Evolutionary conservation across 2,329 filamentous ascomycete species (phyloP).

Genomic region (Cladophialophora psammophila): DNA sequence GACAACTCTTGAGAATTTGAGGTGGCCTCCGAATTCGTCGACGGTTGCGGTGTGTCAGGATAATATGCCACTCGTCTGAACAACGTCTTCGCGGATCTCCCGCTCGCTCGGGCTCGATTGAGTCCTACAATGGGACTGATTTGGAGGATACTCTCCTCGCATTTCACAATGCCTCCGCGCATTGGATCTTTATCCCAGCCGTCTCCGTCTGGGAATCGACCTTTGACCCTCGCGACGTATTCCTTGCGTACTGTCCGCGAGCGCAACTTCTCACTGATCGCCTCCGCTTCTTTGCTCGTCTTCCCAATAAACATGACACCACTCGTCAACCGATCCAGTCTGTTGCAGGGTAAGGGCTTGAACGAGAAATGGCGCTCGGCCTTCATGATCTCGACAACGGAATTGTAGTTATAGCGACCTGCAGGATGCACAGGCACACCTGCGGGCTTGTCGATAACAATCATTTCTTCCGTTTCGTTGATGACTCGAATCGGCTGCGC

Average conservation of each 20-base stretch:
- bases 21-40: neutral
- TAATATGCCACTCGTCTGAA: conserved; percentile 96
- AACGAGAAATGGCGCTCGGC: conserved; percentile 69
- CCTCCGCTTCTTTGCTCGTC: conserved; percentile 77
- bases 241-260: conserved; percentile 89
- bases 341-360: conserved; percentile 79
- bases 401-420: conserved; percentile 95
- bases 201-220: conserved; percentile 80
- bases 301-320: conserved; percentile 99
- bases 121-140: conserved; percentile 95
- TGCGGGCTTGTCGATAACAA: conserved; percentile 96
- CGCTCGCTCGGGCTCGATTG: conserved; percentile 91
- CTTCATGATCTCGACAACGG: conserved; percentile 90
- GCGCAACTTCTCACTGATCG: conserved; percentile 77
- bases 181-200: conserved; percentile 36
- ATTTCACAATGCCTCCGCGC: conserved; percentile 73
- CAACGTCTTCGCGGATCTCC: conserved; percentile 86
- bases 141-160: conserved; percentile 89
- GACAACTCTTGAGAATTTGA: conserved; percentile 2
- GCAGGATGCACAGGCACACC: conserved; percentile 95
- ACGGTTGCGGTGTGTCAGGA: conserved; percentile 54
- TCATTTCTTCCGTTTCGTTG: conserved; percentile 89
- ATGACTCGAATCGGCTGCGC: conserved; percentile 80
- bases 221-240: conserved; percentile 89
- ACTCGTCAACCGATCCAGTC: conserved; percentile 91